Evolutionary conservation across 768 basidiomycete species (phyloP), one percentile per base, ranked within the genome.

Genomic region (Boletus huronensis): DNA sequence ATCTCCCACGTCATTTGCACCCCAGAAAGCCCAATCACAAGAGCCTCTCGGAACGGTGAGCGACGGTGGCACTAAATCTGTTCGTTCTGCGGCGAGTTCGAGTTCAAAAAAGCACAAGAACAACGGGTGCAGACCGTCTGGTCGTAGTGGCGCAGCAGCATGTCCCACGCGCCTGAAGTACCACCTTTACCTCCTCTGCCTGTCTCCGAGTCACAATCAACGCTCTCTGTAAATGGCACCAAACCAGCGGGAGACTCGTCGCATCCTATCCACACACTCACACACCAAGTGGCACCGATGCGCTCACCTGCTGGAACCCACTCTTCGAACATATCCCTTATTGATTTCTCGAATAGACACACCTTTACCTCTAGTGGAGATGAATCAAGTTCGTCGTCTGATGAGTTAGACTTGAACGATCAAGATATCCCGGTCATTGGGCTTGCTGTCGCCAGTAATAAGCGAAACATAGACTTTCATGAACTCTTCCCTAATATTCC

Each of bases 381-480:
- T 3, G 67, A 63, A 11, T 69, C 74, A 16, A 55, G 64, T 47
- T 72, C 75, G 43, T 64, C 48, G 55, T 55, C 68, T 26, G 69
- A 75, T 52, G 73, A 74, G 50, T 55, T 74, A 41, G 68, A 67
- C 57, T 57, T 72, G 40, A 62, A 70, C 43, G 67, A 65, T 47
- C 84, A 87, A 50, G 89, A 91, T 64, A 91, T 93, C 14, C 88
- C 95, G 2, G 91, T 98, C 5, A 96, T 93, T 6, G 95, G 96
- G 3, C 98, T 98, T 68, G 95, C 97, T 0, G 95, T 98, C 21
- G 97, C 96, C 9, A 97, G 93, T 70, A 92, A 84, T 63, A 93
- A 92, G 69, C 75, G 97, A 50, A 98, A 98, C 65, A 84, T 88
- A 3, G 96, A 98, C 66, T 99, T 99, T 69, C 97, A 99, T 65